Percentiles rank a stretch among this genome's conserved stretches.
These are phyloP conservation scores for Hanseniaspora nectarophila DNA, from an alignment of 805 yeast genomes.

Conservation along the genomic window DNA sequence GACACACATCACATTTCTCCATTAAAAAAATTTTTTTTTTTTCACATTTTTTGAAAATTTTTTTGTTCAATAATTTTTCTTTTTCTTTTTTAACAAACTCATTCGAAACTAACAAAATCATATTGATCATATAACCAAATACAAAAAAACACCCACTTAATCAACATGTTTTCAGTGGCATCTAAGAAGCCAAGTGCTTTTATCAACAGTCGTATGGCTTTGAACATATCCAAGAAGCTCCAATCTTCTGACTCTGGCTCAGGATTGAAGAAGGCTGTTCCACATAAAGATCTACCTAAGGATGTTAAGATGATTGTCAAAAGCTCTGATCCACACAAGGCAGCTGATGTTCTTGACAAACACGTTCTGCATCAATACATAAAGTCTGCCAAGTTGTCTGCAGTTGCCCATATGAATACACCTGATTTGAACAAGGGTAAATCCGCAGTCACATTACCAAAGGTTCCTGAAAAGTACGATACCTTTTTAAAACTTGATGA, in stretches of 20 bases:
- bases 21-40: too few species aligned
- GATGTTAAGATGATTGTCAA: conserved; percentile 1
- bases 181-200: background rate
- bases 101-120: too few species aligned
- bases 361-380: conserved; percentile 32
- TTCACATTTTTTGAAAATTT: too few species aligned
- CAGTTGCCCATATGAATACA: conserved; percentile 8
- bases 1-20: too few species aligned
- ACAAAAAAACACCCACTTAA: background rate
- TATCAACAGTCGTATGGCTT: background rate
- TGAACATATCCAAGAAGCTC: background rate
- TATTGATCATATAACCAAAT: background rate
- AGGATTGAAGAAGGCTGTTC: conserved; percentile 1
- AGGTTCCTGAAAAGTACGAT: conserved; percentile 32
- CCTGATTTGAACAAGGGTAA: conserved; percentile 6
- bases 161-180: background rate
- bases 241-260: background rate
- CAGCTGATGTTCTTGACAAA: conserved; percentile 1
- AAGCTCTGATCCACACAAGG: conserved; percentile 1
- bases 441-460: background rate
- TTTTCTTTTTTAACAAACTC: too few species aligned
- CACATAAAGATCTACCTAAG: conserved; percentile 6
- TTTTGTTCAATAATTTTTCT: too few species aligned
- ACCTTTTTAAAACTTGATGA: conserved; percentile 64
- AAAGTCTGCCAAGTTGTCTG: conserved; percentile 65